A percentile compares a stretch with the other conserved stretches of the same genome.
phyloP scores from a whole-genome alignment of 139 green algal genomes.

The Coccomyxa sp. region DNA sequence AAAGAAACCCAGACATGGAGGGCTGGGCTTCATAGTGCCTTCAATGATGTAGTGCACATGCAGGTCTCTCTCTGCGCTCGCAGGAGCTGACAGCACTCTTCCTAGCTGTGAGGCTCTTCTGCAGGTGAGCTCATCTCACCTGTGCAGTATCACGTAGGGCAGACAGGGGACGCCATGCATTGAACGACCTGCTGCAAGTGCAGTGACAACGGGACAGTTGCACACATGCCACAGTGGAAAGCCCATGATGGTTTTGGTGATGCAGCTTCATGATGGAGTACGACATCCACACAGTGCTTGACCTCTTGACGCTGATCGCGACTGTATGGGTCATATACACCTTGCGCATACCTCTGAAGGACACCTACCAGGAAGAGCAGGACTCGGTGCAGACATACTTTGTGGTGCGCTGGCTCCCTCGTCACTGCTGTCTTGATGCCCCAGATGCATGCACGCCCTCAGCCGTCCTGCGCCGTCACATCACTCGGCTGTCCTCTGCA shows the following conservation, averaged over 20 bases:
- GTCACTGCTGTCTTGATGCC: too few relatives aligned
- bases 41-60: background rate
- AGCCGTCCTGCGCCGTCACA: too few relatives aligned
- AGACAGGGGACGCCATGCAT: too few relatives aligned
- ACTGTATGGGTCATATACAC: constrained; percentile 85
- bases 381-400: constrained; percentile 74
- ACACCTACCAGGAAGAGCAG: constrained; percentile 85
- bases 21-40: background rate
- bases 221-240: background rate
- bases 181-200: too few relatives aligned
- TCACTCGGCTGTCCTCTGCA: too few relatives aligned
- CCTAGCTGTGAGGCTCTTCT: constrained; percentile 85
- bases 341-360: constrained; percentile 64
- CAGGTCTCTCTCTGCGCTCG: constrained; percentile 85
- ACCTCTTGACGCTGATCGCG: constrained; percentile 80
- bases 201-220: background rate
- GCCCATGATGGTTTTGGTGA: background rate
- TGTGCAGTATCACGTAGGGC: background rate
- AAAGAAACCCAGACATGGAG: background rate
- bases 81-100: constrained; percentile 94
- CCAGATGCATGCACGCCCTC: too few relatives aligned
- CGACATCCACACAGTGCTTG: constrained; percentile 97
- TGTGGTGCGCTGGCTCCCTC: constrained; percentile 58
- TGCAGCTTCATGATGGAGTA: constrained; percentile 99
- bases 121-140: constrained; percentile 48